Percentiles rank a stretch among this genome's conserved stretches.
phyloP scores from a whole-genome alignment of 306 rosid genomes.

The Ochetophila trinervis region DNA sequence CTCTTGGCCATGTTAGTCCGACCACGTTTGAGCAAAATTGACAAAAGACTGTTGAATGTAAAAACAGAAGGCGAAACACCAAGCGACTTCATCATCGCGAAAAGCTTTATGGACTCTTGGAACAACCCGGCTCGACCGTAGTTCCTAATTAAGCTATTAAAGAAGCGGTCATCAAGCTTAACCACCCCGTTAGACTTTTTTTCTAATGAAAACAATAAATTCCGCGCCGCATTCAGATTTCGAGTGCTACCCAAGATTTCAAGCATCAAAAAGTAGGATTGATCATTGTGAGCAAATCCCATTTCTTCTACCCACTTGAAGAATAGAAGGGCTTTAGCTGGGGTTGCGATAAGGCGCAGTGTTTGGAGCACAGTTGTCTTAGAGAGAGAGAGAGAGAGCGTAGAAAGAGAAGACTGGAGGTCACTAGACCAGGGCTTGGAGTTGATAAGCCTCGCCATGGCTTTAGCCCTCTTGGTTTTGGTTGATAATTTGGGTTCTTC shows the following conservation, averaged over 20 bases:
- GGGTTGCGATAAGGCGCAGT: slow-evolving; percentile 43
- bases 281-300: slow-evolving; percentile 57
- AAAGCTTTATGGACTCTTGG: slow-evolving; percentile 66
- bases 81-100: slow-evolving; percentile 50
- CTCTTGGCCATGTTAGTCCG: slow-evolving; percentile 60
- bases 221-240: slow-evolving; percentile 66
- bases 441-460: slow-evolving; percentile 49
- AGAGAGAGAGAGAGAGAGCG: slow-evolving; percentile 47
- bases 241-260: slow-evolving; percentile 52
- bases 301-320: slow-evolving; percentile 56
- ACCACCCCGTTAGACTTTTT: slow-evolving; percentile 54
- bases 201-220: slow-evolving; percentile 68
- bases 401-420: slow-evolving; percentile 43
- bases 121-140: slow-evolving; percentile 70
- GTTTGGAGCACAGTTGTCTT: slow-evolving; percentile 60
- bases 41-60: slow-evolving; percentile 54
- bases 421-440: slow-evolving; percentile 48
- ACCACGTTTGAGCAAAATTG: slow-evolving; percentile 65
- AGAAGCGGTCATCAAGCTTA: slow-evolving; percentile 63
- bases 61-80: slow-evolving; percentile 65
- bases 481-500: slow-evolving; percentile 32
- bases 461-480: slow-evolving; percentile 43
- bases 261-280: slow-evolving; percentile 56
- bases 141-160: slow-evolving; percentile 69
- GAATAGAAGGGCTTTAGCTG: slow-evolving; percentile 52